These are phyloP conservation scores for Scenedesmus sp. DNA, from an alignment of 163 green algal genomes.

Conservation along the genomic window DNA sequence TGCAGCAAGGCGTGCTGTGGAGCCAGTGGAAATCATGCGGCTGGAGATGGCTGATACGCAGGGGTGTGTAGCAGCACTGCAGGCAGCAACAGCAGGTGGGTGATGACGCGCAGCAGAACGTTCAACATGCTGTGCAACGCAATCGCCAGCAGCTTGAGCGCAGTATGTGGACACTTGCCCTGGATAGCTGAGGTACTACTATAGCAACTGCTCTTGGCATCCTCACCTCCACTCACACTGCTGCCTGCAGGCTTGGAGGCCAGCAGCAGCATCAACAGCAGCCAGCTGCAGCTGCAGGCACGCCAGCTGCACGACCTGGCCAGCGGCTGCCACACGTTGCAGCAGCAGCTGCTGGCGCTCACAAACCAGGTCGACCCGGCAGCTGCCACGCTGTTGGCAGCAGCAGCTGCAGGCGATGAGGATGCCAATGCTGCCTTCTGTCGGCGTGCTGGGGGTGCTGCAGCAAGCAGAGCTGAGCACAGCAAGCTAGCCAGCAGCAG, in stretches of 20 bases:
- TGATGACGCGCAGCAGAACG: background rate
- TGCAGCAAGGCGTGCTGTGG: background rate
- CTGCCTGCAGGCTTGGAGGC: background rate
- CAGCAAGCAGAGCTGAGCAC: background rate
- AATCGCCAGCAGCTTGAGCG: background rate
- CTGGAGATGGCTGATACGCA: conserved; percentile 31
- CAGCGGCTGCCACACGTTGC: background rate
- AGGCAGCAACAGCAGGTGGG: conserved; percentile 16
- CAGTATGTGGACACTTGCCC: background rate
- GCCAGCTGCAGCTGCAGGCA: background rate
- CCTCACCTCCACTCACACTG: background rate
- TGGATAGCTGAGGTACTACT: too few relatives aligned
- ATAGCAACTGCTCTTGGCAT: too few relatives aligned
- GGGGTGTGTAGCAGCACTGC: conserved; percentile 33
- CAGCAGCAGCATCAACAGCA: background rate
- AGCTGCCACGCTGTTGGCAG: conserved; percentile 27
- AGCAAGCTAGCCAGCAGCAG: background rate
- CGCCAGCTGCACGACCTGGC: conserved; percentile 7
- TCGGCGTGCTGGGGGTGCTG: background rate
- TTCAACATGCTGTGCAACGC: background rate
- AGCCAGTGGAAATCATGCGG: conserved; percentile 1
- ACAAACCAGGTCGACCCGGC: conserved; percentile 43
- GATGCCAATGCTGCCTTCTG: background rate
- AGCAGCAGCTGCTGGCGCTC: conserved; percentile 44
- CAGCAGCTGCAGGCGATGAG: conserved; percentile 24